Conservation (phyloP, 1,284 basidiomycete genomes). For the Boletellus deceptivus region DNA sequence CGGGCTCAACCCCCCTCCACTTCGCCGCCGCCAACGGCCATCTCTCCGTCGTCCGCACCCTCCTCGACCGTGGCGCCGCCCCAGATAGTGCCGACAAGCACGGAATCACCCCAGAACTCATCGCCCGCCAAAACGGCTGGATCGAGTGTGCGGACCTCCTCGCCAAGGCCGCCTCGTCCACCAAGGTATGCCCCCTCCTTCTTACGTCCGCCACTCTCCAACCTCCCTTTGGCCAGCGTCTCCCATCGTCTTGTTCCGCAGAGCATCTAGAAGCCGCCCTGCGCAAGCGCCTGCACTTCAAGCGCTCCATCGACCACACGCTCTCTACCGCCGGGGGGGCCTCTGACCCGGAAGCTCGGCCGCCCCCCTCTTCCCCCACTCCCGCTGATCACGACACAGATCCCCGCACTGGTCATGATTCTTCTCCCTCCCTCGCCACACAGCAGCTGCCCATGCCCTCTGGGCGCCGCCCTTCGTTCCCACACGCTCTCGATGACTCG, state of each 20-base stretch:
- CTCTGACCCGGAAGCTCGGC: constrained; percentile 26
- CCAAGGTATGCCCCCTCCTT: constrained; percentile 24
- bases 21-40: constrained; percentile 94
- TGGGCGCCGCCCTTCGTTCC: constrained; percentile 38
- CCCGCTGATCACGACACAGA: constrained; percentile 21
- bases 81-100: constrained; percentile 82
- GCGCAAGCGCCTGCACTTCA: constrained; percentile 41
- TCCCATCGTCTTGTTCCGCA: constrained; percentile 16
- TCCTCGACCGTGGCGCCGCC: constrained; percentile 79
- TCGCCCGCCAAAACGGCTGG: constrained; percentile 70
- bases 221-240: constrained; percentile 16
- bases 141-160: constrained; percentile 62
- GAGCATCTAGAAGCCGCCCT: constrained; percentile 36
- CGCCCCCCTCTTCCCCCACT: constrained; percentile 1
- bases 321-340: constrained; percentile 27
- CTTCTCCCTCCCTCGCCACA: constrained; percentile 8
- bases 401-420: constrained; percentile 2
- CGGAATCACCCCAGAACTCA: constrained; percentile 74
- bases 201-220: constrained; percentile 3
- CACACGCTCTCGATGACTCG: constrained; percentile 36
- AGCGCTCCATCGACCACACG: constrained; percentile 46
- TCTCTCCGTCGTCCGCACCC: constrained; percentile 65
- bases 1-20: constrained; percentile 89
- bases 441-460: constrained; percentile 13
- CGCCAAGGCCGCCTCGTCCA: constrained; percentile 14